Percentiles rank a stretch among this genome's conserved stretches.
These are phyloP conservation scores for Rhodofomes roseus DNA, from an alignment of 1,284 basidiomycete species.

Conservation along the genomic window DNA sequence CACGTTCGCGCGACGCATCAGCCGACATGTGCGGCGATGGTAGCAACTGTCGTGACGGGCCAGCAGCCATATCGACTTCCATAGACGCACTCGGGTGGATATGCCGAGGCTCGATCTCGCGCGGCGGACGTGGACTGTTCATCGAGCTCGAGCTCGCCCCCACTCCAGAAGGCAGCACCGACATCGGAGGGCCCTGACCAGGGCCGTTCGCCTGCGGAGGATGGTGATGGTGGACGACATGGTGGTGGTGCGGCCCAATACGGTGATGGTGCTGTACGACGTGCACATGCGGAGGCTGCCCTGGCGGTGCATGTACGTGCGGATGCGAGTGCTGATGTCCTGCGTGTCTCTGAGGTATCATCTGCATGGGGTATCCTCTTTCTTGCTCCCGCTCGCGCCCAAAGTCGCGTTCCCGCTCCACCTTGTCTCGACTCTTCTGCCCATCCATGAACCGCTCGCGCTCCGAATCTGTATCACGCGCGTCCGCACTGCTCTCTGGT, in stretches of 20 bases:
- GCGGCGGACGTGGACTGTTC: constrained; percentile 18
- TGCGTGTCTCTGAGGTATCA: constrained; percentile 20
- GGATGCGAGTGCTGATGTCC: constrained; percentile 19
- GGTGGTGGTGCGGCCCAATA: constrained; percentile 36
- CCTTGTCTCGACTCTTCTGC: constrained; percentile 24
- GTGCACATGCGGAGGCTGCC: constrained; percentile 28
- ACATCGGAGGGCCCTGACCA: constrained; percentile 18
- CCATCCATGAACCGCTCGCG: constrained; percentile 27
- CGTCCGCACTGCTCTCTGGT: constrained; percentile 25
- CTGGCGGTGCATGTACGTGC: constrained; percentile 19
- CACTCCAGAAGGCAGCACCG: constrained; percentile 14
- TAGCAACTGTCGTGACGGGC: constrained; percentile 10
- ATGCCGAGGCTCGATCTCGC: constrained; percentile 28
- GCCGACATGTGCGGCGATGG: constrained; percentile 17
- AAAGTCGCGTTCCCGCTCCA: constrained; percentile 25
- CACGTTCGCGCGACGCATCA: constrained; percentile 22
- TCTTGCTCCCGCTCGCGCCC: constrained; percentile 25
- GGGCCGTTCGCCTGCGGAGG: constrained; percentile 12
- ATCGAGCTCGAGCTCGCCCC: constrained; percentile 9
- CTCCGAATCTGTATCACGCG: constrained; percentile 24
- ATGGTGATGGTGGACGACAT: constrained; percentile 43
- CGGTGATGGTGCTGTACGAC: constrained; percentile 35
- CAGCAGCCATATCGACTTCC: constrained; percentile 44
- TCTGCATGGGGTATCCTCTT: constrained; percentile 17
- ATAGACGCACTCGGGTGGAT: constrained; percentile 34